phyloP scores from a whole-genome alignment of 495 filamentous ascomycete species.

The Platismatia glauca region DNA sequence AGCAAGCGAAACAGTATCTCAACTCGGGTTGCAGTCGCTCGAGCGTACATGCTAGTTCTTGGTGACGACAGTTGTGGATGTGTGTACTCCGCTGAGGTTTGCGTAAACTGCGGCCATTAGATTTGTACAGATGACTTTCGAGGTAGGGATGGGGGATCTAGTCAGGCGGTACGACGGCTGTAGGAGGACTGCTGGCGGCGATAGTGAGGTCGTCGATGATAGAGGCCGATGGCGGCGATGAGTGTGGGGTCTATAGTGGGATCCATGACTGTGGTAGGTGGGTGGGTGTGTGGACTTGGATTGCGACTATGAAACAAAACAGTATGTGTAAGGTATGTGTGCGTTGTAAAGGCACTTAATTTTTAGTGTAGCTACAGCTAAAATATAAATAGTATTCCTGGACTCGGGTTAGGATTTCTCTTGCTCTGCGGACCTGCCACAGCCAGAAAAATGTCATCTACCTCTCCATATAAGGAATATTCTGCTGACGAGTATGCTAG shows the following conservation, averaged over 20 bases:
- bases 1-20: conserved; percentile 13
- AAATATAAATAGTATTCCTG: conserved; percentile 12
- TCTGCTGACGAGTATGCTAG: conserved; percentile 15
- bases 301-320: too few species aligned
- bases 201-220: too few species aligned
- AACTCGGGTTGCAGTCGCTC: conserved; percentile 4
- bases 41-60: neutral
- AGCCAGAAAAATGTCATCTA: conserved; percentile 11
- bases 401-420: conserved; percentile 12
- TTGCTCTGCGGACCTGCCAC: conserved; percentile 14
- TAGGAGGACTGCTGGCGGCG: too few species aligned
- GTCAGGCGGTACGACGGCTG: too few species aligned
- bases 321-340: too few species aligned
- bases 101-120: neutral
- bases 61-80: neutral
- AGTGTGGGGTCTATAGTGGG: too few species aligned
- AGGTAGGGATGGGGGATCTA: too few species aligned
- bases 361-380: too few species aligned
- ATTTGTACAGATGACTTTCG: neutral
- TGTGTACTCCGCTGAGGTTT: neutral
- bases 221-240: too few species aligned
- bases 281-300: too few species aligned
- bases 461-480: conserved; percentile 12
- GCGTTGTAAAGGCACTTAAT: too few species aligned
- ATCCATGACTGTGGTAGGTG: too few species aligned